phyloP scores from a whole-genome alignment of 23 red algal genomes.

The Agarophyton chilense region DNA sequence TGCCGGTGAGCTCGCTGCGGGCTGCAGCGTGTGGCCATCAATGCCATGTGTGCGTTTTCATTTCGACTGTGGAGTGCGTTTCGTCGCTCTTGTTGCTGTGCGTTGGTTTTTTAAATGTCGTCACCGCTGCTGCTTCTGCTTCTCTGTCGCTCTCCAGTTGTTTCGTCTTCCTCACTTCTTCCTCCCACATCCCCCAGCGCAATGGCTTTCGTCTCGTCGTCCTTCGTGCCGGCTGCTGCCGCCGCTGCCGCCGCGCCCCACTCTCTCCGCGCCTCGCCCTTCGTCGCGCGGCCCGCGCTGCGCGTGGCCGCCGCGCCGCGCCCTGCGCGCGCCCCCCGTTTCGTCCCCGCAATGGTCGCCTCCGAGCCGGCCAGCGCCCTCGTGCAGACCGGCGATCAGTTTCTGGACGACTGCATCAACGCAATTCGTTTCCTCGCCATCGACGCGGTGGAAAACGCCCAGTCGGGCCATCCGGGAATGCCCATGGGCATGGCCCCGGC shows the following conservation, averaged over 20 bases:
- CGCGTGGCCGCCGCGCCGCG: not conserved
- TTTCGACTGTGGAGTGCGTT: no score
- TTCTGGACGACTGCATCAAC: constrained; percentile 89
- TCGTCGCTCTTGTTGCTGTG: no score
- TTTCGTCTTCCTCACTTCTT: not conserved
- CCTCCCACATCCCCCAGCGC: not conserved
- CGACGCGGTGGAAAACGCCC: constrained; percentile 96
- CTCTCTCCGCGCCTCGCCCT: not conserved
- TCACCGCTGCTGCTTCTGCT: not conserved
- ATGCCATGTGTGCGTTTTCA: no score
- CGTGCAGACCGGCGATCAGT: constrained; percentile 90
- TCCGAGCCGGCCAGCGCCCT: constrained; percentile 12
- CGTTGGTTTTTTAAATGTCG: no score
- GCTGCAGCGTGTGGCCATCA: no score
- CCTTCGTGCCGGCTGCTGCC: not conserved
- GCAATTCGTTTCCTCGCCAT: constrained; percentile 94
- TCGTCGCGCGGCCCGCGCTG: not conserved
- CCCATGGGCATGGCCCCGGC: constrained; percentile 98
- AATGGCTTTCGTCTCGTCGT: constrained; percentile 21
- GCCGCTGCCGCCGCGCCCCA: no score
- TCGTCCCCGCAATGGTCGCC: constrained; percentile 49
- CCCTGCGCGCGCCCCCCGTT: not conserved
- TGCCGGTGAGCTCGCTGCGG: no score
- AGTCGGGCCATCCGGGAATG: constrained; percentile 97
- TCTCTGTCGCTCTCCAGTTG: not conserved